A percentile compares a stretch with the other conserved stretches of the same genome.
These are phyloP conservation scores for Fusarium illudens DNA, from an alignment of 2,329 filamentous ascomycete genomes.

Conservation along the genomic window DNA sequence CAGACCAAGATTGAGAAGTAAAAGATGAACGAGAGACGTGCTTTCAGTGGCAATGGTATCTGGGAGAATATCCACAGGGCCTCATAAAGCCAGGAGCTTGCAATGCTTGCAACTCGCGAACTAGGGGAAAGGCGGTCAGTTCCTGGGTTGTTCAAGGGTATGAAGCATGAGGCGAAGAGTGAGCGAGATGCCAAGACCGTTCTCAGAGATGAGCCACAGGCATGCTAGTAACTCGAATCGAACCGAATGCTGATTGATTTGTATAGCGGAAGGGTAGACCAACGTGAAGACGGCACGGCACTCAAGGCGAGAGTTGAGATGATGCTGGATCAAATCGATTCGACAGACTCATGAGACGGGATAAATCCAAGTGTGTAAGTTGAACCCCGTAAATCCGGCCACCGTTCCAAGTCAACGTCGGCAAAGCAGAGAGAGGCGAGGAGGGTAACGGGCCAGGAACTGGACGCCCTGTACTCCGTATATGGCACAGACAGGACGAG, in stretches of 20 bases:
- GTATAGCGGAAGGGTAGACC: slow-evolving; percentile 14
- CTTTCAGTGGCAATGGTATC: not conserved
- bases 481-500: slow-evolving; percentile 32
- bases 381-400: slow-evolving; percentile 14
- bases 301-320: slow-evolving; percentile 16
- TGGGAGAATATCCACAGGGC: not conserved
- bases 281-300: slow-evolving; percentile 28
- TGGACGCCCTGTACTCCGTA: slow-evolving; percentile 37
- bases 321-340: slow-evolving; percentile 4
- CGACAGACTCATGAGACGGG: not conserved
- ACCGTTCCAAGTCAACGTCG: slow-evolving; percentile 22
- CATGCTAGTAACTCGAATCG: not conserved
- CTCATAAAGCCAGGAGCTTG: not conserved
- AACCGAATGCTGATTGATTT: not conserved
- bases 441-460: slow-evolving; percentile 37
- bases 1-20: slow-evolving; percentile 12
- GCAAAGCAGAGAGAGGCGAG: slow-evolving; percentile 2
- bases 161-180: not conserved
- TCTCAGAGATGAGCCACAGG: not conserved
- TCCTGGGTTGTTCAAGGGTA: not conserved
- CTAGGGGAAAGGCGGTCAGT: slow-evolving; percentile 18
- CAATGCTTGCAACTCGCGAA: not conserved
- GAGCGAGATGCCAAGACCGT: not conserved
- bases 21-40: slow-evolving; percentile 12
- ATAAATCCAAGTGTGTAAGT: slow-evolving; percentile 2